Percentiles rank a stretch among this genome's conserved stretches.
Conservation (phyloP, 176 grass and related monocot genomes). For the Thalia dealbata region DNA sequence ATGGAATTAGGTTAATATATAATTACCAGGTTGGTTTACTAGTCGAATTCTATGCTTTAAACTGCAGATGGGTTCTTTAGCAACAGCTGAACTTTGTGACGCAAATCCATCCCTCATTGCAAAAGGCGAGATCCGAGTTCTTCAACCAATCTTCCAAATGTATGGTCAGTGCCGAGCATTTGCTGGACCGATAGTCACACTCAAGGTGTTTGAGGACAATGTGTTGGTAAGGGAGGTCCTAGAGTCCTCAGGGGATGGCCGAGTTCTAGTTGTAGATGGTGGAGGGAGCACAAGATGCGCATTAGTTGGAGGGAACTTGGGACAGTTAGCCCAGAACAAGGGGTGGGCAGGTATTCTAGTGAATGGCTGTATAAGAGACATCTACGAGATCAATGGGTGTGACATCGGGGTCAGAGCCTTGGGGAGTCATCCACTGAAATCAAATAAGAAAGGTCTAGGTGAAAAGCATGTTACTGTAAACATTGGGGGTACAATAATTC, state of each 20-base stretch:
- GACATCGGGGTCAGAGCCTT: conserved; percentile 11
- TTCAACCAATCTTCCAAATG: conserved; percentile 7
- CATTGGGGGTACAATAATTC: conserved; percentile 6
- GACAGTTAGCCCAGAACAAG: conserved; percentile 9
- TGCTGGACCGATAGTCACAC: conserved; percentile 5
- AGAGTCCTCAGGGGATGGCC: conserved; percentile 7
- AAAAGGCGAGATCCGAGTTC: conserved; percentile 10
- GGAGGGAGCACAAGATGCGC: conserved; percentile 13
- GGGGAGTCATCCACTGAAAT: conserved; percentile 7
- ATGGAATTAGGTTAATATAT: not conserved
- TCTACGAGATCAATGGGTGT: not conserved
- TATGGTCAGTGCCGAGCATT: conserved; percentile 6
- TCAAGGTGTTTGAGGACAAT: conserved; percentile 20
- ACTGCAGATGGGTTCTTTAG: not conserved
- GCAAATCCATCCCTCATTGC: conserved; percentile 6
- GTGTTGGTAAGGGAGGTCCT: conserved; percentile 13
- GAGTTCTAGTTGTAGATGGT: conserved; percentile 6
- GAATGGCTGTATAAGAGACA: conserved; percentile 16
- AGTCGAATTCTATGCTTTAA: not conserved
- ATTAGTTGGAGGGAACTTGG: conserved; percentile 19
- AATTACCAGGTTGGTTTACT: not conserved
- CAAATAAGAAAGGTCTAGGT: conserved; percentile 13
- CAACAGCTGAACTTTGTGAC: conserved; percentile 17
- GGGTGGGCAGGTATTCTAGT: conserved; percentile 13
- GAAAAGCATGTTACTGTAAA: conserved; percentile 10